Evolutionary conservation across 2,329 filamentous ascomycete genomes (phyloP).

Genomic region (Sporothrix euskadiensis): DNA sequence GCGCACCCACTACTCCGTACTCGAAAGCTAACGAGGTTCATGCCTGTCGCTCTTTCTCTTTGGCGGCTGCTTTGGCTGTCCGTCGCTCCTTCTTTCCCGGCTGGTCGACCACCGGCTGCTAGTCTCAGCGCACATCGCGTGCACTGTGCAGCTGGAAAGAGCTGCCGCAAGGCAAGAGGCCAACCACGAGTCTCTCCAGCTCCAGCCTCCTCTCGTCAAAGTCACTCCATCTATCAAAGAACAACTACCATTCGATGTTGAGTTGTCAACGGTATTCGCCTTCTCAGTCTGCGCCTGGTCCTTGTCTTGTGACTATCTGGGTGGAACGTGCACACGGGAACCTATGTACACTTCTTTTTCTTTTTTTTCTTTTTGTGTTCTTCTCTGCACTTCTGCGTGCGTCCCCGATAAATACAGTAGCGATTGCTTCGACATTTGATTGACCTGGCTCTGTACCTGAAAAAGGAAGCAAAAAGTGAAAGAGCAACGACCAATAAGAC

Average conservation of each 20-base stretch:
- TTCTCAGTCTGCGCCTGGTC: constrained; percentile 9
- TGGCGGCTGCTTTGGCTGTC: not conserved
- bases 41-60: not conserved
- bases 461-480: not conserved
- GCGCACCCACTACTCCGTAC: not conserved
- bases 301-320: not conserved
- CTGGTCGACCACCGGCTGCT: not conserved
- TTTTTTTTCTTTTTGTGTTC: not conserved
- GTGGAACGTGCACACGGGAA: constrained; percentile 19
- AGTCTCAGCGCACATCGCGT: constrained; percentile 11
- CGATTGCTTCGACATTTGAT: not conserved
- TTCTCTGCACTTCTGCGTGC: not conserved
- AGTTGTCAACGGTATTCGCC: not conserved
- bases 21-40: not conserved
- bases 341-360: no score
- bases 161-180: constrained; percentile 11
- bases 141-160: constrained; percentile 18
- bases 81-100: not conserved
- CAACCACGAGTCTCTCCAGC: not conserved
- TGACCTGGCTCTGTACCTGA: not conserved
- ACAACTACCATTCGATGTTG: not conserved
- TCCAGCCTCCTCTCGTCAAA: not conserved
- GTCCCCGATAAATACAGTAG: constrained; percentile 13
- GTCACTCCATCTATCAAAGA: not conserved
- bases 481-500: not conserved